Base-by-base conservation (phyloP, 2,329 filamentous ascomycete species). In the Aciculosporium take region DNA sequence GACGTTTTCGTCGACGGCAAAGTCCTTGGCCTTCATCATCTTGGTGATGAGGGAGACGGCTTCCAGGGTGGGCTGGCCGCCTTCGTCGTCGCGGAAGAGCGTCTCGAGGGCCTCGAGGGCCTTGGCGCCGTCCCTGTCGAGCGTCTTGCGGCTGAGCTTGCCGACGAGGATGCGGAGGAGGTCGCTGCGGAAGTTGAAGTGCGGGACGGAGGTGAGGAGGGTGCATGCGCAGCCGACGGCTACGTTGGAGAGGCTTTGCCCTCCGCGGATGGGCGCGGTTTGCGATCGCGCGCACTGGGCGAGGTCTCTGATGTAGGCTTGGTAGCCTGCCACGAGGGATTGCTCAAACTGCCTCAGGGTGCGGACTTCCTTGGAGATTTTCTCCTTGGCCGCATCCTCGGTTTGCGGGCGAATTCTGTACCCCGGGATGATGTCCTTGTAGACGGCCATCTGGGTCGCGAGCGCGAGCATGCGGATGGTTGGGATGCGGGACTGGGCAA, bases 161-260 rank as follows among this genome's bases (percentile, higher is more conserved):
- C 79, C 78, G 18, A 94, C 79, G 12, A 98, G 58, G 44, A 96
- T 89, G 60, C 84, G 86, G 46, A 98, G 65, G 40, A 98, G 67
- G 40, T 98, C 89, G 37, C 71, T 74, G 31, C 91, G 81, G 61
- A 94, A 95, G 67, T 98, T 98, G 75, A 98, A 98, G 65, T 98
- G 93, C 3, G 91, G 85, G 1, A 95, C 87, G 2, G 81, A 71
- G 17, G 75, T 76, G 31, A 96, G 63, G 13, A 98, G 71, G 24
- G 74, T 82, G 61, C 87, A 94, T 2, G 83, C 81, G 57, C 91
- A 98, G 33, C 78, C 81, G 43, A 94, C 80, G 3, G 91, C 89
- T 21, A 94, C 72, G 40, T 71, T 81, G 6, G 79, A 74, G 20
- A 95, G 58, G 42, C 62, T 69, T 42, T 67, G 64, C 0, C 62